Percentiles rank a stretch among this genome's conserved stretches.
phyloP scores from a whole-genome alignment of 352 stramenopile genomes.

The Plasmopara muralis region DNA sequence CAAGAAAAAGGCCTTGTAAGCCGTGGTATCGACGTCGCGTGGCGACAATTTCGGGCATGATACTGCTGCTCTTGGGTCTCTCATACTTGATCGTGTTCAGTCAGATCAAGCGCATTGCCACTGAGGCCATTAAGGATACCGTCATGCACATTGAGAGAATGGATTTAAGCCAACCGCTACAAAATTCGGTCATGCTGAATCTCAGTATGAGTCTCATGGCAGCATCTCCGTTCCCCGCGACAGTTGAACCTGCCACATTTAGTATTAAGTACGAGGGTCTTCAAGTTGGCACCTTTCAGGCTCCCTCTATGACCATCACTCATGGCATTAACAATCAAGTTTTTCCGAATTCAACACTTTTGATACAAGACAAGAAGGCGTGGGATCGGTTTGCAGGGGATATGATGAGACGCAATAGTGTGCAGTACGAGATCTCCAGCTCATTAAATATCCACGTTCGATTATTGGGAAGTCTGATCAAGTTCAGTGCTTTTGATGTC shows the following conservation, averaged over 20 bases:
- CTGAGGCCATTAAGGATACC: slow-evolving; percentile 48
- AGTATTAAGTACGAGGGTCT: slow-evolving; percentile 37
- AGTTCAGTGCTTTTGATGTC: slow-evolving; percentile 37
- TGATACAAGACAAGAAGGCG: slow-evolving; percentile 41
- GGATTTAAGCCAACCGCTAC: slow-evolving; percentile 41
- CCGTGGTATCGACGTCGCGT: slow-evolving; percentile 25
- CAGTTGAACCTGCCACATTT: slow-evolving; percentile 41
- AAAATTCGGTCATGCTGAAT: slow-evolving; percentile 32
- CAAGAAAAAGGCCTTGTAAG: slow-evolving; percentile 1
- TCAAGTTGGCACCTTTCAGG: slow-evolving; percentile 37
- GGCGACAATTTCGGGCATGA: slow-evolving; percentile 5
- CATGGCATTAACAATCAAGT: slow-evolving; percentile 40
- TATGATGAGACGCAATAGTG: slow-evolving; percentile 40
- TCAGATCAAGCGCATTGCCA: slow-evolving; percentile 50
- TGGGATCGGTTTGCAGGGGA: slow-evolving; percentile 66
- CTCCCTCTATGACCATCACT: slow-evolving; percentile 41
- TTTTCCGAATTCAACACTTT: slow-evolving; percentile 48
- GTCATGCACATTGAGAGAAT: slow-evolving; percentile 54
- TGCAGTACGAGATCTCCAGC: slow-evolving; percentile 49
- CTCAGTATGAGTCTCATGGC: slow-evolving; percentile 46
- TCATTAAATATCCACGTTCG: slow-evolving; percentile 44
- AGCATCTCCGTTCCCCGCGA: slow-evolving; percentile 43
- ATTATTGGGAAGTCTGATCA: slow-evolving; percentile 44
- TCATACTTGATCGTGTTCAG: slow-evolving; percentile 39
- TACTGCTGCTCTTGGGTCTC: slow-evolving; percentile 26